phyloP scores from a whole-genome alignment of 2,329 filamentous ascomycete genomes.

The Scorias spongiosa region DNA sequence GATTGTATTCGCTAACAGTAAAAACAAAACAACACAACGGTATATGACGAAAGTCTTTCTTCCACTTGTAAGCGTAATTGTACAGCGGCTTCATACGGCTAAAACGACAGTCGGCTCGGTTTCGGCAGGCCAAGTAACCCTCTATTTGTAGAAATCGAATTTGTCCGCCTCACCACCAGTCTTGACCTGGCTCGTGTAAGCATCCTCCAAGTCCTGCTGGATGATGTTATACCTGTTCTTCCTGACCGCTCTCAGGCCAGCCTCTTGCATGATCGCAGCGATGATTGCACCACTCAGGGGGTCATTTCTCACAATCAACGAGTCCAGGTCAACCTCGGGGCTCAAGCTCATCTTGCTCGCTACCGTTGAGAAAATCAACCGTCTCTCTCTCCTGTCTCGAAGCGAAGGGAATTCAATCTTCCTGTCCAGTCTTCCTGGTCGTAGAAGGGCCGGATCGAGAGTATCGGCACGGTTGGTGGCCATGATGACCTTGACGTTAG shows the following conservation, averaged over 20 bases:
- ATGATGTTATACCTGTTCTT: slow-evolving; percentile 99
- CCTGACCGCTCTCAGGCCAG: slow-evolving; percentile 78
- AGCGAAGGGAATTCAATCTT: slow-evolving; percentile 99
- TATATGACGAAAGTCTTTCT: too few species aligned
- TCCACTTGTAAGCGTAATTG: too few species aligned
- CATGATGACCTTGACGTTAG: slow-evolving; percentile 99
- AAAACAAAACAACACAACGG: too few species aligned
- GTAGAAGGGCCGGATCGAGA: slow-evolving; percentile 82
- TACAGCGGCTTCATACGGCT: too few species aligned
- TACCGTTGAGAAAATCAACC: slow-evolving; percentile 95
- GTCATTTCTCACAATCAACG: slow-evolving; percentile 90
- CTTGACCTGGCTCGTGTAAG: slow-evolving; percentile 95
- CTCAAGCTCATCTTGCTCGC: slow-evolving; percentile 93
- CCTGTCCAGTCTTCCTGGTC: slow-evolving; percentile 85
- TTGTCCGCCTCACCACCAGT: slow-evolving; percentile 53
- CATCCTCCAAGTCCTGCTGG: slow-evolving; percentile 89
- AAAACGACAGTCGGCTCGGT: too few species aligned
- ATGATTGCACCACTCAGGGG: slow-evolving; percentile 91
- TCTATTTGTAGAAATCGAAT: slow-evolving; percentile 84
- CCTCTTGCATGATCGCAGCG: slow-evolving; percentile 98
- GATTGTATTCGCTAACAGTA: too few species aligned
- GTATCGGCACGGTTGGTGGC: slow-evolving; percentile 97
- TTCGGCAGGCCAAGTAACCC: neutral
- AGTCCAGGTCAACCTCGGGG: slow-evolving; percentile 91
- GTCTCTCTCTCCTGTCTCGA: slow-evolving; percentile 81